Percentiles rank a stretch among this genome's conserved stretches.
These are phyloP conservation scores for Dichotomopilus funicola DNA, from an alignment of 2,329 filamentous ascomycete species.

Conservation along the genomic window DNA sequence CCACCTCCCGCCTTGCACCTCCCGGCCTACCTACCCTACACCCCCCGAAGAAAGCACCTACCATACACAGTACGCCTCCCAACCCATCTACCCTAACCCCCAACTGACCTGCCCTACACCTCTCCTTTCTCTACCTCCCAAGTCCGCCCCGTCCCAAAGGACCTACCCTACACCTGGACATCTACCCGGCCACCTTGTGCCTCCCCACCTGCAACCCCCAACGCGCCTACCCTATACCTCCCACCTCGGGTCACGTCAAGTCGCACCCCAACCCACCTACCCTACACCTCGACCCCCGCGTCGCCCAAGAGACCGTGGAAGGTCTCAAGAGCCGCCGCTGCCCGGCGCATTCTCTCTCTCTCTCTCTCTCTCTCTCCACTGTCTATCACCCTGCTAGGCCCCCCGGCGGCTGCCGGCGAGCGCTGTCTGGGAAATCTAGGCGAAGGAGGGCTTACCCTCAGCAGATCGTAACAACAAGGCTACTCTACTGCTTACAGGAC, in stretches of 20 bases:
- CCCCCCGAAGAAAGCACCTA: background rate
- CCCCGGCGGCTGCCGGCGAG: background rate
- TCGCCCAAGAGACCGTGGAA: background rate
- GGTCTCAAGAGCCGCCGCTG: background rate
- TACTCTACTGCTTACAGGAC: slow-evolving; percentile 40
- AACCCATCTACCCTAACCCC: slow-evolving; percentile 1
- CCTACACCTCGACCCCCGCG: background rate
- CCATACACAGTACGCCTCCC: background rate
- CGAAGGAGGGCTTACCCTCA: slow-evolving; percentile 30
- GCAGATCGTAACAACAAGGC: slow-evolving; percentile 36
- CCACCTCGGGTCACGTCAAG: background rate
- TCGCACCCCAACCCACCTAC: background rate
- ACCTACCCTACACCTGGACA: background rate
- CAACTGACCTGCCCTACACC: background rate
- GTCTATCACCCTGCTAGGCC: background rate
- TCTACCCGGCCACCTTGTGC: background rate
- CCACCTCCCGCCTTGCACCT: background rate
- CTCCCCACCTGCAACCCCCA: background rate
- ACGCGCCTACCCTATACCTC: background rate
- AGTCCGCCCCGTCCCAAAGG: too few species aligned
- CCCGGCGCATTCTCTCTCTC: background rate
- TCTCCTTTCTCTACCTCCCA: background rate
- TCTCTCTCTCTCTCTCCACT: background rate
- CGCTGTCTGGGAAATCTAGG: slow-evolving; percentile 5
- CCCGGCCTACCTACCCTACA: background rate